These are phyloP conservation scores for Pseudopyricularia javanii DNA, from an alignment of 2,329 filamentous ascomycete genomes.

Conservation along the genomic window DNA sequence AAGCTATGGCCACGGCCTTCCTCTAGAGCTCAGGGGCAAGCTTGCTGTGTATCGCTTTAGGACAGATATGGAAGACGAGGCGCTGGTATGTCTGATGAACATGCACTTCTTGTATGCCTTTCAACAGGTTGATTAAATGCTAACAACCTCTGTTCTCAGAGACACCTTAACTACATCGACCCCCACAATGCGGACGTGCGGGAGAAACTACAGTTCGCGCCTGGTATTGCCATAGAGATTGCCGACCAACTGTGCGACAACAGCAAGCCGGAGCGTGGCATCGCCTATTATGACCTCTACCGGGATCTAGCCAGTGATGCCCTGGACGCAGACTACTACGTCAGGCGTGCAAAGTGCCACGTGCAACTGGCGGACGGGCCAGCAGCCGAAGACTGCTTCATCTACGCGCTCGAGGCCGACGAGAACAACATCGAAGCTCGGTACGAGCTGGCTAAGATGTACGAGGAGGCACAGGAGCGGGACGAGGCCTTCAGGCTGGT, in stretches of 20 bases:
- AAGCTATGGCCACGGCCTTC: conserved; percentile 62
- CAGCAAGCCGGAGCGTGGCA: conserved; percentile 25
- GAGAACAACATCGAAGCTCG: conserved; percentile 63
- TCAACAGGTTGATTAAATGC: not conserved
- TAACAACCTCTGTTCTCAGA: conserved; percentile 6
- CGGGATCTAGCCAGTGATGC: conserved; percentile 29
- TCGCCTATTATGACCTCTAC: conserved; percentile 45
- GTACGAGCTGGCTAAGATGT: conserved; percentile 71
- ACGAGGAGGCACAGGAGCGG: conserved; percentile 60
- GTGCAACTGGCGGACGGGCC: conserved; percentile 48
- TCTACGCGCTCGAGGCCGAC: conserved; percentile 61
- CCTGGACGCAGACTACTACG: conserved; percentile 33
- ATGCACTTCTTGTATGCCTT: too few relatives aligned
- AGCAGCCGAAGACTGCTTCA: conserved; percentile 67
- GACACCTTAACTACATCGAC: conserved; percentile 60
- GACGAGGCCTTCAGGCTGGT: conserved; percentile 69
- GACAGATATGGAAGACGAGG: conserved; percentile 57
- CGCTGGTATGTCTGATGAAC: conserved; percentile 27
- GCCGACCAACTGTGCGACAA: conserved; percentile 33
- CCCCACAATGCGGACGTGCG: conserved; percentile 41
- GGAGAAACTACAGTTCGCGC: conserved; percentile 49
- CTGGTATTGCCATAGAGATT: conserved; percentile 66
- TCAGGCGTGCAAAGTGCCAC: conserved; percentile 57
- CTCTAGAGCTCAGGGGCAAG: conserved; percentile 72
- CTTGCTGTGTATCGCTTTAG: conserved; percentile 74